phyloP scores from a whole-genome alignment of 2,329 filamentous ascomycete species.

The Xylariales sp. region DNA sequence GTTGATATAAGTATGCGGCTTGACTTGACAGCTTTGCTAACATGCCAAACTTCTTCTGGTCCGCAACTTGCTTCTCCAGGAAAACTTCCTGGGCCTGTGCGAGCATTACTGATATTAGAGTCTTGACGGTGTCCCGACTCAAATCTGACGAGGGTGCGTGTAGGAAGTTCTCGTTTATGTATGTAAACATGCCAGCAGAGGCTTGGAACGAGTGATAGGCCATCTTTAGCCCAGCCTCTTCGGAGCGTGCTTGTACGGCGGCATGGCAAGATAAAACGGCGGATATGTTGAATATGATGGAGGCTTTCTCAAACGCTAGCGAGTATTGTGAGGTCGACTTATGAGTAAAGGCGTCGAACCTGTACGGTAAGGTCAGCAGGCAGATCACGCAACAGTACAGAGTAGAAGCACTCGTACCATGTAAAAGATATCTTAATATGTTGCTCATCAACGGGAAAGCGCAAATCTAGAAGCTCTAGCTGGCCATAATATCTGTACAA shows the following conservation, averaged over 20 bases:
- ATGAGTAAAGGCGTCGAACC: conserved; percentile 99
- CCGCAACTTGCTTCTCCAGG: conserved; percentile 92
- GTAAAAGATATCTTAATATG: conserved; percentile 99
- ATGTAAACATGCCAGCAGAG: conserved; percentile 98
- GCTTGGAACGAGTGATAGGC: conserved; percentile 99
- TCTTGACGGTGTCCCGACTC: conserved; percentile 95
- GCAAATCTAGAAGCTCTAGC: conserved; percentile 90
- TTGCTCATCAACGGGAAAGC: conserved; percentile 97
- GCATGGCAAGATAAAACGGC: conserved; percentile 97
- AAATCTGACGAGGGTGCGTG: conserved; percentile 97
- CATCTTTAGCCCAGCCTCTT: conserved; percentile 93
- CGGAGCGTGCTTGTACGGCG: conserved; percentile 88
- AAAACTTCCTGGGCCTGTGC: conserved; percentile 98
- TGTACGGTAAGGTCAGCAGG: conserved; percentile 54
- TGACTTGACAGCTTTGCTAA: conserved; percentile 94
- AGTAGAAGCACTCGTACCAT: conserved; percentile 70
- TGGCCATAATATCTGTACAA: conserved; percentile 98
- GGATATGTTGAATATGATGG: conserved; percentile 99
- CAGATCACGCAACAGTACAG: conserved; percentile 22
- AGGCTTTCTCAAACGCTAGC: conserved; percentile 96
- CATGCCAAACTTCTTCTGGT: conserved; percentile 91
- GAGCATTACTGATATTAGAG: conserved; percentile 89
- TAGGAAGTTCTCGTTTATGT: conserved; percentile 99
- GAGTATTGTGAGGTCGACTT: conserved; percentile 98
- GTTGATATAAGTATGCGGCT: conserved; percentile 85